Percentiles rank a stretch among this genome's conserved stretches.
Evolutionary conservation across 1,284 basidiomycete genomes (phyloP).

Genomic region (Microbotryum violaceum): DNA sequence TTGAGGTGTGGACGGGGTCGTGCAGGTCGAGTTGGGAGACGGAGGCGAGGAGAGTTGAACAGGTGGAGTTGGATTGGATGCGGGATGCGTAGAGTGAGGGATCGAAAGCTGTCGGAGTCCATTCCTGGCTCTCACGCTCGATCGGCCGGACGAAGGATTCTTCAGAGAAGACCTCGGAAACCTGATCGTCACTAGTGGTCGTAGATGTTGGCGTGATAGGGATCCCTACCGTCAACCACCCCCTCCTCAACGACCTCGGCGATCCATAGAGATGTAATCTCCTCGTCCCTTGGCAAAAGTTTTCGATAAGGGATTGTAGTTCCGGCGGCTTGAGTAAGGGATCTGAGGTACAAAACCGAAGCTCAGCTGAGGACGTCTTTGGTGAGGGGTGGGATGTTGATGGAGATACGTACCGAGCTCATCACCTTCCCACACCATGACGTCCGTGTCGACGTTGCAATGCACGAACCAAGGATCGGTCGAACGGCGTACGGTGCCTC

Average conservation of each 20-base stretch:
- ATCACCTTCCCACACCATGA: conserved; percentile 90
- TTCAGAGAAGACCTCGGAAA: not conserved
- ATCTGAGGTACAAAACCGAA: conserved; percentile 43
- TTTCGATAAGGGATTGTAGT: conserved; percentile 90
- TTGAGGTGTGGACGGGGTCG: conserved; percentile 17
- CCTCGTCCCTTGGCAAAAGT: conserved; percentile 90
- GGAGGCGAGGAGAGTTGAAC: conserved; percentile 39
- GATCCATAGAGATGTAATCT: conserved; percentile 85
- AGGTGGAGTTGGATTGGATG: conserved; percentile 42
- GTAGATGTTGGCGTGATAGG: not conserved
- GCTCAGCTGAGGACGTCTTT: too few species aligned
- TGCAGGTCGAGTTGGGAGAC: conserved; percentile 22
- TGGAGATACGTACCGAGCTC: conserved; percentile 42
- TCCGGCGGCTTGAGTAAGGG: conserved; percentile 83
- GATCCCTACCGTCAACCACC: conserved; percentile 82
- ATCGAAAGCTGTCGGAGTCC: conserved; percentile 21
- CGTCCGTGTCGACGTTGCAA: conserved; percentile 97
- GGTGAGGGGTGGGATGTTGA: too few species aligned
- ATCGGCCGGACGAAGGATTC: not conserved
- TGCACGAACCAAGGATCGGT: conserved; percentile 90
- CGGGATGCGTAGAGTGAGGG: too few species aligned
- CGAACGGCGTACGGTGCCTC: conserved; percentile 87
- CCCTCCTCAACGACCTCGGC: conserved; percentile 62
- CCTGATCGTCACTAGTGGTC: conserved; percentile 37
- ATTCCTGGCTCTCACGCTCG: conserved; percentile 50